Base-by-base conservation (phyloP, 1,284 basidiomycete genomes). In the Neonothopanus nambi region DNA sequence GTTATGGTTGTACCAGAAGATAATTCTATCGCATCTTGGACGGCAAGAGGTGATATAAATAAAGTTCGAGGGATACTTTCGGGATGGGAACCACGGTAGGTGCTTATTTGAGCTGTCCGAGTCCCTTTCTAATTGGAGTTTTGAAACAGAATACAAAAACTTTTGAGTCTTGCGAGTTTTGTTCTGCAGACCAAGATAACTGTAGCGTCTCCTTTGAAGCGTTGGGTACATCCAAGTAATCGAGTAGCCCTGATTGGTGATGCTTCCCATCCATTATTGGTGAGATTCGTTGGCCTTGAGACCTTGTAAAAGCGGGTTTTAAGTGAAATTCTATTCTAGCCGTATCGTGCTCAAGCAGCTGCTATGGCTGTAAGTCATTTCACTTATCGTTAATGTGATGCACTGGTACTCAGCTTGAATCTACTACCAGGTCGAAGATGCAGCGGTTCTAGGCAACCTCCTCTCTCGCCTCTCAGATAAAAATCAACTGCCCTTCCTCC, bases 51-150 rank as follows among this genome's bases (percentile, higher is more conserved):
- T 33, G 70, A 67, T 28, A 65, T 66, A 0, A 70, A 71, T 18
- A 70, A 72, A 56, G 77, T 81, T 72, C 71, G 68, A 43, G 66
- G 62, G 3, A 71, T 76, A 24, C 80, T 72, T 60, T 64, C 46
- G 12, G 74, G 68, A 18, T 81, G 77, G 70, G 76, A 80, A 52
- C 75, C 74, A 38, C 67, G 75, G 75, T 76, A 18, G 28, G 36
- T 28, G 6, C 26, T 30, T 11, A 28, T 40, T 24, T 17, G 30
- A n/a, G 39, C 28, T 9, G 18, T 39, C 48, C 37, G 47, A 9
- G 37, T 28, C 11, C 35, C 30, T 37, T 62, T 48, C 45, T 26
- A 48, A 21, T 35, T 38, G 13, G 46, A 37, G n/a, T n/a, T n/a
- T n/a, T n/a, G n/a, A n/a, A n/a, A n/a, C n/a, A n/a, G n/a, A n/a